phyloP scores from a whole-genome alignment of 2,329 filamentous ascomycete species.

The Coniochaeta sp. region DNA sequence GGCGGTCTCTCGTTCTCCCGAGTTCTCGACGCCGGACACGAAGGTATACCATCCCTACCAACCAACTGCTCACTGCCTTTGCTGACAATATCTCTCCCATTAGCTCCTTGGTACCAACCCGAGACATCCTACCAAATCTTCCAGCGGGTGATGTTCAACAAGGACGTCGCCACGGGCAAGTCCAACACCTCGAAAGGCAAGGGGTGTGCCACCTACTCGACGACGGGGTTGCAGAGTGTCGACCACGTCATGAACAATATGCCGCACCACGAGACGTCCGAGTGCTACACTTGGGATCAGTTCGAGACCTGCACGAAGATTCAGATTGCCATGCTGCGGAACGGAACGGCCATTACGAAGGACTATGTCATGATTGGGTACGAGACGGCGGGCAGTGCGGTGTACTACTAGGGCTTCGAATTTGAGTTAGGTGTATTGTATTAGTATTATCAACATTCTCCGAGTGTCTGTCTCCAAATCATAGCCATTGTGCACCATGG shows the following conservation, averaged over 20 bases:
- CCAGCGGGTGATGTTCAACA: conserved; percentile 39
- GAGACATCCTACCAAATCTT: conserved; percentile 38
- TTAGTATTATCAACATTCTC: no score
- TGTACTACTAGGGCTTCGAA: conserved; percentile 6
- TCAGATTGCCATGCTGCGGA: conserved; percentile 7
- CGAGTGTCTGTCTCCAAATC: no score
- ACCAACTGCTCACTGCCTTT: background rate
- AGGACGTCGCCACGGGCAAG: conserved; percentile 39
- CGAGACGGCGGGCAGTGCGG: conserved; percentile 1
- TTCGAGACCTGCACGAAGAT: conserved; percentile 8
- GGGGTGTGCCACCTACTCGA: background rate
- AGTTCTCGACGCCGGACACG: conserved; percentile 48
- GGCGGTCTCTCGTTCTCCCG: conserved; percentile 56
- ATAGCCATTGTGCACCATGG: no score
- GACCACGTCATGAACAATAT: conserved; percentile 1
- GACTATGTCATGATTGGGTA: conserved; percentile 13
- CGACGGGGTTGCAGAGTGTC: conserved; percentile 1
- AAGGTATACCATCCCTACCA: conserved; percentile 15
- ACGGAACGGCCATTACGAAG: conserved; percentile 10
- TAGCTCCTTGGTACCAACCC: conserved; percentile 40
- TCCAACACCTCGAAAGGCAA: conserved; percentile 5
- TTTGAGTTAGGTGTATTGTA: no score
- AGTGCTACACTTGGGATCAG: conserved; percentile 13
- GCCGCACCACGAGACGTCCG: background rate
- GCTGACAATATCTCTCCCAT: background rate